These are phyloP conservation scores for Fomitopsis serialis DNA, from an alignment of 768 basidiomycete genomes.

Conservation along the genomic window DNA sequence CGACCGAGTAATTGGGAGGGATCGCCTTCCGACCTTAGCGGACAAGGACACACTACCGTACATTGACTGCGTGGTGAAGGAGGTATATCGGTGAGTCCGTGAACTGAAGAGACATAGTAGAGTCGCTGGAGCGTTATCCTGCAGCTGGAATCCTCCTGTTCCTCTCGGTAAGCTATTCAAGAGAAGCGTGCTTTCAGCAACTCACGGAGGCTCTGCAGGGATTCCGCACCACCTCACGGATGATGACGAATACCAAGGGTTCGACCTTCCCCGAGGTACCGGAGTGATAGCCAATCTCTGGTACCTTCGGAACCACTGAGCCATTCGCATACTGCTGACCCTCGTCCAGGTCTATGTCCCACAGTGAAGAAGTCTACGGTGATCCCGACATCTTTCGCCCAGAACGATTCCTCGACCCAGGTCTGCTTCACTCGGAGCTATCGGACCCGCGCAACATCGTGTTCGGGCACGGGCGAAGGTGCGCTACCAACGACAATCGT, in stretches of 20 bases:
- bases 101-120: background rate
- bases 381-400: slow-evolving; percentile 16
- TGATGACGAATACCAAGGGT: slow-evolving; percentile 17
- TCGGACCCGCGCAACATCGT: slow-evolving; percentile 1
- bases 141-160: background rate
- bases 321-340: background rate
- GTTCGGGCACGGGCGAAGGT: slow-evolving; percentile 10
- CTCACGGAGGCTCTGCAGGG: slow-evolving; percentile 1
- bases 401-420: slow-evolving; percentile 10
- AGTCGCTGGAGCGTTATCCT: background rate
- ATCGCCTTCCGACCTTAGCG: slow-evolving; percentile 23
- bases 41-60: slow-evolving; percentile 24
- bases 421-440: background rate
- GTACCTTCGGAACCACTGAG: background rate
- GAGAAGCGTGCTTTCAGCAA: background rate
- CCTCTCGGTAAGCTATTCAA: background rate
- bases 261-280: slow-evolving; percentile 9
- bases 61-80: slow-evolving; percentile 30
- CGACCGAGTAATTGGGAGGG: slow-evolving; percentile 31
- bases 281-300: slow-evolving; percentile 19
- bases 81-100: slow-evolving; percentile 14
- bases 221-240: slow-evolving; percentile 11
- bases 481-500: background rate
- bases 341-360: slow-evolving; percentile 13
- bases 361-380: slow-evolving; percentile 11